Conservation (phyloP, 2,329 filamentous ascomycete genomes). For the Rugonectria rugulosa region DNA sequence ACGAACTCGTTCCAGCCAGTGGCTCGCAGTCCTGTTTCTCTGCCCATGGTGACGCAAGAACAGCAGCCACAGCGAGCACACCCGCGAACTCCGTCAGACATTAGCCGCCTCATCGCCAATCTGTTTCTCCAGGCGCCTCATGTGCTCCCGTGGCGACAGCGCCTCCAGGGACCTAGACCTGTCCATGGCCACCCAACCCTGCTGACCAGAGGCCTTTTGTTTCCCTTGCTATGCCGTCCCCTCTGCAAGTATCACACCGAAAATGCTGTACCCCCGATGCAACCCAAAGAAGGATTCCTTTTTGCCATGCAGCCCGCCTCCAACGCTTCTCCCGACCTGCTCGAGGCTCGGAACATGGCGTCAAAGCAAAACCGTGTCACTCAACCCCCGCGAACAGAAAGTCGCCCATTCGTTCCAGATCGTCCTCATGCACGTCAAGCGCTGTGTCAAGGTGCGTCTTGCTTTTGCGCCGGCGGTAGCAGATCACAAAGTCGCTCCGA, state of each 20-base stretch:
- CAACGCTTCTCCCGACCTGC: background rate
- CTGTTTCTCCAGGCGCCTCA: conserved; percentile 11
- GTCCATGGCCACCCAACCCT: conserved; percentile 3
- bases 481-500: conserved; percentile 18
- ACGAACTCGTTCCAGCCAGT: conserved; percentile 18
- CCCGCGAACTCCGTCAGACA: conserved; percentile 2
- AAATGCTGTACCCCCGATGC: conserved; percentile 10
- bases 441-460: conserved; percentile 19
- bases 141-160: background rate
- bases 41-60: conserved; percentile 3
- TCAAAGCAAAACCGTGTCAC: background rate
- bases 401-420: background rate
- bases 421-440: conserved; percentile 4
- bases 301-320: background rate
- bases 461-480: conserved; percentile 14
- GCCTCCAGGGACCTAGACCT: background rate
- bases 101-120: conserved; percentile 3
- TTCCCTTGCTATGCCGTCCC: conserved; percentile 4
- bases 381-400: background rate
- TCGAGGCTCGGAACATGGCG: conserved; percentile 2
- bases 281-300: conserved; percentile 12
- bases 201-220: conserved; percentile 4
- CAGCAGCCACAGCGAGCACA: background rate
- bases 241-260: conserved; percentile 7
- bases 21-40: conserved; percentile 1